Evolutionary conservation across 148 eudicot species (phyloP).

Genomic region (Amaranthus cruentus): DNA sequence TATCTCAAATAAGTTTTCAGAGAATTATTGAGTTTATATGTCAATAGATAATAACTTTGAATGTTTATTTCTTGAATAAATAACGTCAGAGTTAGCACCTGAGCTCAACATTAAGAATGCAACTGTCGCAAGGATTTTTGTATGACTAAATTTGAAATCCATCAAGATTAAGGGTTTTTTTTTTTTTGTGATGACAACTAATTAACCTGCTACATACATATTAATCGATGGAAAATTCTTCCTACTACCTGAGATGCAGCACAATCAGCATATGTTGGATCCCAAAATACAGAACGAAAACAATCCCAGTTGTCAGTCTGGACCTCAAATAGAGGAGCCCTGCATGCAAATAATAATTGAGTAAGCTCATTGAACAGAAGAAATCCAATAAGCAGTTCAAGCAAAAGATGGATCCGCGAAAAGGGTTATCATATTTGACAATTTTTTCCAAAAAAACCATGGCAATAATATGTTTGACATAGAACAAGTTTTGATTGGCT

Average conservation of each 20-base stretch:
- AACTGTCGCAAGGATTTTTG: too few species aligned
- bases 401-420: neutral
- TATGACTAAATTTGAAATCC: neutral
- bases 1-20: too few species aligned
- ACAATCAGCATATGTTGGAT: constrained; percentile 89
- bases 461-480: neutral
- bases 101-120: too few species aligned
- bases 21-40: too few species aligned
- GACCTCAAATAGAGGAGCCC: constrained; percentile 98
- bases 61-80: too few species aligned
- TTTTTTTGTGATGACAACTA: neutral
- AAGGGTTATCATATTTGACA: too few species aligned
- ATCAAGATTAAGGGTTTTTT: neutral
- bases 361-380: constrained; percentile 15
- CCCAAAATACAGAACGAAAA: constrained; percentile 76
- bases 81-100: too few species aligned
- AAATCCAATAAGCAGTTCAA: neutral
- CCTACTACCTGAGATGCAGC: constrained; percentile 94
- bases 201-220: neutral
- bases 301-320: constrained; percentile 94
- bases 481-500: neutral
- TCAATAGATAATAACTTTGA: too few species aligned
- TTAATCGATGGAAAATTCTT: constrained; percentile 12
- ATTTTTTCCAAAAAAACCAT: too few species aligned
- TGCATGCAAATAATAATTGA: constrained; percentile 25